Evolutionary conservation across 257 asterid genomes (phyloP).

Genomic region (Parsonsia alboflavescens): DNA sequence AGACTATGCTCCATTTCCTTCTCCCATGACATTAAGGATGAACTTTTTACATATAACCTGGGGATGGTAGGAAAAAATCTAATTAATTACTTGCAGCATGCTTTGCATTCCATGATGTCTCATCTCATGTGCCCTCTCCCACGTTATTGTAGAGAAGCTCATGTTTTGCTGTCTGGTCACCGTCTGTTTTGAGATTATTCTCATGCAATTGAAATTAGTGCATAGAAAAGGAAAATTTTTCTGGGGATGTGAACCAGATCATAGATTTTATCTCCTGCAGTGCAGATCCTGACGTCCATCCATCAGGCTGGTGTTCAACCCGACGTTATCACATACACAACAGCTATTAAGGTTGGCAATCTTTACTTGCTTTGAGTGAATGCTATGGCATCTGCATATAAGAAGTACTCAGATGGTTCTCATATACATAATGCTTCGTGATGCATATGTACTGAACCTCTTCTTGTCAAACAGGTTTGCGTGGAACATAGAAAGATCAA

Average conservation of each 20-base stretch:
- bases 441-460: slow-evolving; percentile 17
- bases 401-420: slow-evolving; percentile 14
- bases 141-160: not conserved
- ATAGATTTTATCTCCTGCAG: slow-evolving; percentile 23
- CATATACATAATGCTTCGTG: slow-evolving; percentile 5
- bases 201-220: not conserved
- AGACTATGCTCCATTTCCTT: slow-evolving; percentile 12
- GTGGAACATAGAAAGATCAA: slow-evolving; percentile 57
- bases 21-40: not conserved
- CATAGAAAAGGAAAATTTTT: not conserved
- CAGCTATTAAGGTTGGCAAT: slow-evolving; percentile 73
- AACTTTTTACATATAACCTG: not conserved
- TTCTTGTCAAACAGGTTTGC: slow-evolving; percentile 56
- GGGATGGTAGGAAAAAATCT: not conserved
- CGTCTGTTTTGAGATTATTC: not conserved
- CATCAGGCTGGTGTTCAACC: slow-evolving; percentile 78
- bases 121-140: not conserved
- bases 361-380: slow-evolving; percentile 12
- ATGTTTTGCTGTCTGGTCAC: not conserved
- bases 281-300: slow-evolving; percentile 82
- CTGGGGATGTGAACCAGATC: not conserved
- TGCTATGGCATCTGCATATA: slow-evolving; percentile 5
- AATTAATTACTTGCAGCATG: not conserved
- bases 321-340: slow-evolving; percentile 81
- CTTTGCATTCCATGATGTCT: not conserved